Base-by-base conservation (phyloP, 2,329 filamentous ascomycete genomes). In the Ceratocystis ficicola region DNA sequence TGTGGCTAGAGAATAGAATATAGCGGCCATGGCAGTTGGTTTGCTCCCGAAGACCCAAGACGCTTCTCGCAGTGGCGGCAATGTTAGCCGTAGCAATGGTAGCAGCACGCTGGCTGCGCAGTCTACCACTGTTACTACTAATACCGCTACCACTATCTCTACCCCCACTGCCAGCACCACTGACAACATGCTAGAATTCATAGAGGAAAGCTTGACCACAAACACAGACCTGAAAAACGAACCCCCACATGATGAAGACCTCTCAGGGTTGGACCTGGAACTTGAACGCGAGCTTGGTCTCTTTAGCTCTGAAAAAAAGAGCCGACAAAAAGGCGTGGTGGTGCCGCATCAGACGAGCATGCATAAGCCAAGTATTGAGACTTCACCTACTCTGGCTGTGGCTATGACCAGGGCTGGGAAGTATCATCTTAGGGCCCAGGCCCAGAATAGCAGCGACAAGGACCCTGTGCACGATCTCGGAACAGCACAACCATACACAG, bases 381-480 rank as follows among this genome's bases (percentile, higher is more conserved):
- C 62, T 44, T 44, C 32, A 32, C 36, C 36, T 41, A 22, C 36
- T 62, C n/a, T 32, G 36, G 44, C 59, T 62, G 32, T 62, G 25
- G 41, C 59, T 62, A 44, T 62, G 59, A 44, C 59, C 41, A 44
- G 59, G 59, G 41, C 32, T 62, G 28, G 59, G 36, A 59, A 59
- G 55, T 59, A 59, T 59, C 55, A 59, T 59, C 55, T 30, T 59
- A 30, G 55, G 55, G 55, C 28, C 55, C 55, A 59, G 55, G 55
- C 55, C 55, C 55, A 28, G 55, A 17, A 32, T 59, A 59, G 8
- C 12, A 59, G 55, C 55, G 55, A 59, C 55, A 59, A 7, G 55
- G 55, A 59, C 55, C 55, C 55, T 59, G 55, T 59, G 55, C 55
- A 59, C 55, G 55, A 59, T 59, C 55, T 59, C 55, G 59, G 59